Base-by-base conservation (phyloP, 2,329 filamentous ascomycete genomes). In the Fusarium humuli region DNA sequence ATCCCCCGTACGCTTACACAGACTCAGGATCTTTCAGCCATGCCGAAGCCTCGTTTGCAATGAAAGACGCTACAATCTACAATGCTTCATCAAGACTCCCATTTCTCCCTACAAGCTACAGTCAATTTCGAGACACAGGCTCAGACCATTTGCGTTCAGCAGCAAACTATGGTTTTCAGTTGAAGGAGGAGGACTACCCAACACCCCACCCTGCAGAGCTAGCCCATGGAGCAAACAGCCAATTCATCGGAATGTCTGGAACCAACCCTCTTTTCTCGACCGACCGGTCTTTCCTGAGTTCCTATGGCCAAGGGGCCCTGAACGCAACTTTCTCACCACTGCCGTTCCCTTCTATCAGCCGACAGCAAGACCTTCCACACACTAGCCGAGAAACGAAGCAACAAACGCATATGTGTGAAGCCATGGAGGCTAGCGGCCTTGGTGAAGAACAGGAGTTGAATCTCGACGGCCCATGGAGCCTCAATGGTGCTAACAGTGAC, bases 261-360 rank as follows among this genome's bases (percentile, higher is more conserved):
- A 67, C 72, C 2, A 80, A 80, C 34, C 77, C 79, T 13, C 72
- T 81, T 22, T 77, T 79, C 41, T 65, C 75, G 16, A 78, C 78
- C 22, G 78, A 79, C 11, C 72, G 74, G n/a, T 32, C 75, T 22
- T 77, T 80, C 20, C 61, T 78, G 44, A 72, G 66, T 40, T 53
- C 78, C 8, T 77, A 73, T 29, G 71, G 62, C 41, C 72, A 77
- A 41, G 53, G 71, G 37, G 67, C 72, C 6, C 50, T 70, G 8
- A 69, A 56, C 30, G 63, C 72, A 23, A 50, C 72, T 12, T 60
- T 77, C 18, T 69, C 75, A 16, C 75, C 75, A 0, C 63, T 80
- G 22, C 69, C 72, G 7, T 79, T 81, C 57, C 75, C 76, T 13
- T 69, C 78, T 11, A 69, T 78, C 29, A 79, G 77, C 44, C 72